Conservation (phyloP, 192 early-diverging fungal genomes). For the Dimargaris cristalligena region DNA sequence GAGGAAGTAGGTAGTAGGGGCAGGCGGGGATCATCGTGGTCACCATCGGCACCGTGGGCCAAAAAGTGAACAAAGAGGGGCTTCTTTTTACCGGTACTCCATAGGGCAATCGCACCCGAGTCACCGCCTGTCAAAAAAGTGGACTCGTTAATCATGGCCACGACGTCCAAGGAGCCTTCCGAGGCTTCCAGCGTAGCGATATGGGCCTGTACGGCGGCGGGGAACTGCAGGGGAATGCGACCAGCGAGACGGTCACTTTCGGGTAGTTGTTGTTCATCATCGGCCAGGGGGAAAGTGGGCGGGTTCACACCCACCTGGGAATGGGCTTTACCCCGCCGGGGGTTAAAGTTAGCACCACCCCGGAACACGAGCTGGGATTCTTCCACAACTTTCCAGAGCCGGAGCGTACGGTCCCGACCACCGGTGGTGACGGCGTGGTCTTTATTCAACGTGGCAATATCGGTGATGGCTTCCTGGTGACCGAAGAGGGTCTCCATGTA, state of each 20-base stretch:
- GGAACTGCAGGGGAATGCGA: constrained; percentile 9
- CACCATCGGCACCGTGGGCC: constrained; percentile 50
- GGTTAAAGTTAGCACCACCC: constrained; percentile 33
- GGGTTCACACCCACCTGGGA: constrained; percentile 14
- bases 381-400: constrained; percentile 93
- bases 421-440: constrained; percentile 87
- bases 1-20: neutral
- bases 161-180: constrained; percentile 63
- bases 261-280: neutral
- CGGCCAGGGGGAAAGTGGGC: neutral
- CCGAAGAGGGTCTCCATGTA: constrained; percentile 98
- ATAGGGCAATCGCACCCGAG: constrained; percentile 72
- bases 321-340: constrained; percentile 16
- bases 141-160: constrained; percentile 88
- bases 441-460: constrained; percentile 63
- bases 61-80: constrained; percentile 59
- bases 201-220: neutral
- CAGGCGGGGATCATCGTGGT: neutral
- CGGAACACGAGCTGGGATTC: constrained; percentile 87
- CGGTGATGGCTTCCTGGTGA: constrained; percentile 79
- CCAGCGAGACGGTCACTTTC: constrained; percentile 14
- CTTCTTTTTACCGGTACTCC: constrained; percentile 86
- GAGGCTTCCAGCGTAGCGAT: constrained; percentile 11
- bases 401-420: constrained; percentile 70
- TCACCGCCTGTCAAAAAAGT: constrained; percentile 85